phyloP scores from a whole-genome alignment of 2,329 filamentous ascomycete genomes.

The Fusarium kyushuense region DNA sequence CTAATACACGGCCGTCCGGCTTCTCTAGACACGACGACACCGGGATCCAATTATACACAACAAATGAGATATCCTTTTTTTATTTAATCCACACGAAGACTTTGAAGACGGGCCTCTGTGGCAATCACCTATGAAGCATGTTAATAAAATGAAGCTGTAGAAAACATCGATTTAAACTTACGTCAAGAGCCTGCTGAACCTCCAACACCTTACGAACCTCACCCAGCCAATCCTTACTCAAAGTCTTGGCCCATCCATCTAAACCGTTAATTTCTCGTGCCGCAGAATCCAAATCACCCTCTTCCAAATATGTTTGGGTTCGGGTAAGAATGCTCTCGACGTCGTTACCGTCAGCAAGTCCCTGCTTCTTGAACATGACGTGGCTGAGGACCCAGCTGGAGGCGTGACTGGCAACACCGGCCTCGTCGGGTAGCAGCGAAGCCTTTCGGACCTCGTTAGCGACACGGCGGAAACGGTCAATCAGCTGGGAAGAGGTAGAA shows the following conservation, averaged over 20 bases:
- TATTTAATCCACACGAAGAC: slow-evolving; percentile 80
- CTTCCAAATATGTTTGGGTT: slow-evolving; percentile 90
- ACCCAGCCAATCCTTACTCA: slow-evolving; percentile 92
- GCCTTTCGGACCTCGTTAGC: slow-evolving; percentile 95
- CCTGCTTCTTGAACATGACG: slow-evolving; percentile 95
- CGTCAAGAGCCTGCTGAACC: slow-evolving; percentile 95
- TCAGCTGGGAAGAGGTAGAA: slow-evolving; percentile 83
- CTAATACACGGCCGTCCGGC: slow-evolving; percentile 52
- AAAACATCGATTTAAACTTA: slow-evolving; percentile 62
- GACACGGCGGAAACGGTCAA: slow-evolving; percentile 95
- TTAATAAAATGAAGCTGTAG: slow-evolving; percentile 29
- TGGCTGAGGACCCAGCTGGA: slow-evolving; percentile 92
- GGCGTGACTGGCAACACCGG: slow-evolving; percentile 93
- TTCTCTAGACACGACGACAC: slow-evolving; percentile 48
- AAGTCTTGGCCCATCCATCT: slow-evolving; percentile 92
- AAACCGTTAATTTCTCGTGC: slow-evolving; percentile 95
- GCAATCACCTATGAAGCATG: slow-evolving; percentile 76
- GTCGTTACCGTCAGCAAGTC: slow-evolving; percentile 83
- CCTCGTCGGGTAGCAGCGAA: slow-evolving; percentile 89
- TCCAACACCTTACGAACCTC: slow-evolving; percentile 94
- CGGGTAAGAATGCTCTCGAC: slow-evolving; percentile 93
- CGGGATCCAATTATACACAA: slow-evolving; percentile 53
- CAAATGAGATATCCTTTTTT: slow-evolving; percentile 49
- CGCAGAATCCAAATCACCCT: slow-evolving; percentile 90
- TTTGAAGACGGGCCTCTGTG: slow-evolving; percentile 89